phyloP scores from a whole-genome alignment of 352 stramenopile species.

The Pythium myriotylum region DNA sequence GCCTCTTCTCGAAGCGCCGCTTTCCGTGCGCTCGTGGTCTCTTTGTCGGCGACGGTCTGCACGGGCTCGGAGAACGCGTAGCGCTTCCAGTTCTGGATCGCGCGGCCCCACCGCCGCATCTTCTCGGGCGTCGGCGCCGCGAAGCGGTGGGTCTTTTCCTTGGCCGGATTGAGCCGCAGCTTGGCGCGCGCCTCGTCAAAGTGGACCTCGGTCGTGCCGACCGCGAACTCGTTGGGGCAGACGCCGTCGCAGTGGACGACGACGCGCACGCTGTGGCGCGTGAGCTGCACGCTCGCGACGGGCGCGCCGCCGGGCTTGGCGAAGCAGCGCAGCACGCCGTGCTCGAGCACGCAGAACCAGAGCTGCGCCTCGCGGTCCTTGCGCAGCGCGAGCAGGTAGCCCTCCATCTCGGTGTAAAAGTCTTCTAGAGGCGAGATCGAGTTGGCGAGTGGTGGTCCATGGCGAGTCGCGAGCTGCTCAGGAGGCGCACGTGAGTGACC shows the following conservation, averaged over 20 bases:
- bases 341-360: slow-evolving; percentile 70
- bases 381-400: slow-evolving; percentile 67
- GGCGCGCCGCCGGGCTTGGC: slow-evolving; percentile 40
- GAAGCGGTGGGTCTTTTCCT: slow-evolving; percentile 45
- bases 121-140: slow-evolving; percentile 50
- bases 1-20: slow-evolving; percentile 17
- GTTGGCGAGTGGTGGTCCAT: neutral
- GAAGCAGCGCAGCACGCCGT: slow-evolving; percentile 60
- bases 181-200: slow-evolving; percentile 52
- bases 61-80: slow-evolving; percentile 65
- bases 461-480: neutral
- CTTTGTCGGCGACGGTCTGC: neutral
- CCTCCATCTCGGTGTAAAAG: slow-evolving; percentile 49
- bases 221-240: slow-evolving; percentile 72
- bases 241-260: slow-evolving; percentile 44
- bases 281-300: slow-evolving; percentile 54
- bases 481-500: neutral
- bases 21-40: neutral
- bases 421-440: neutral
- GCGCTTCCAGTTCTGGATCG: slow-evolving; percentile 73
- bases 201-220: slow-evolving; percentile 51
- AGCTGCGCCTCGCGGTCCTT: slow-evolving; percentile 48
- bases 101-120: slow-evolving; percentile 70
- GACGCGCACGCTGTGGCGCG: slow-evolving; percentile 64
- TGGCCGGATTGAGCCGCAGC: slow-evolving; percentile 39